These are phyloP conservation scores for Alternaria conjuncta DNA, from an alignment of 2,329 filamentous ascomycete genomes.

Conservation along the genomic window DNA sequence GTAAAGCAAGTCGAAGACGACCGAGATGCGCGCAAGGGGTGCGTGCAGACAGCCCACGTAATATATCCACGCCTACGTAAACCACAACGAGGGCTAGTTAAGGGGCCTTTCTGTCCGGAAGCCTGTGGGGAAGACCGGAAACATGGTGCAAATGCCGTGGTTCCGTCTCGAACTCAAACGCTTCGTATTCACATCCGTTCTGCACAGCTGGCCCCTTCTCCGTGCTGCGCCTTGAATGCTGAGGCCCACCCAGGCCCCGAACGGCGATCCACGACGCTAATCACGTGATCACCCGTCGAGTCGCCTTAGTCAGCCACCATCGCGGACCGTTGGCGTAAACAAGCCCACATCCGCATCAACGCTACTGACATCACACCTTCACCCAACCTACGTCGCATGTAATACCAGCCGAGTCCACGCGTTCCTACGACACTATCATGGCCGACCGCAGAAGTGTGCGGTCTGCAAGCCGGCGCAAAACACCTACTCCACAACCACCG, in stretches of 20 bases:
- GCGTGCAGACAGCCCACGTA: conserved; percentile 28
- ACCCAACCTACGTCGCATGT: conserved; percentile 13
- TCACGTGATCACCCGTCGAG: conserved; percentile 26
- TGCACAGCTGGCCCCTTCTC: conserved; percentile 28
- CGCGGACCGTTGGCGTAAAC: conserved; percentile 11
- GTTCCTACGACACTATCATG: conserved; percentile 27
- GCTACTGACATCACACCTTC: not conserved
- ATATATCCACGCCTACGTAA: conserved; percentile 19
- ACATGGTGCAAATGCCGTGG: conserved; percentile 8
- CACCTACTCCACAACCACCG: conserved; percentile 38
- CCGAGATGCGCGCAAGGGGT: conserved; percentile 38
- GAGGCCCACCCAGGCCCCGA: conserved; percentile 6
- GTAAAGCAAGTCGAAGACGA: conserved; percentile 13
- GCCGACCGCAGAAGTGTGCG: conserved; percentile 42
- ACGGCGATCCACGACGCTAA: not conserved
- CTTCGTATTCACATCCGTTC: conserved; percentile 18
- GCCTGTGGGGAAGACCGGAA: conserved; percentile 12
- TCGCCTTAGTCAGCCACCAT: conserved; percentile 5
- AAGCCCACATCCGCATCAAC: conserved; percentile 10
- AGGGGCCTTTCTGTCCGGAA: conserved; percentile 16
- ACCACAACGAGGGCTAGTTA: conserved; percentile 19
- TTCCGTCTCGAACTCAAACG: conserved; percentile 21
- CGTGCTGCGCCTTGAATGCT: conserved; percentile 11
- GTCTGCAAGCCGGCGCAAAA: conserved; percentile 42
- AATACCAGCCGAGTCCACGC: not conserved